Percentiles rank a stretch among this genome's conserved stretches.
Conservation (phyloP, 257 asterid genomes). For the Solanum pennellii region DNA sequence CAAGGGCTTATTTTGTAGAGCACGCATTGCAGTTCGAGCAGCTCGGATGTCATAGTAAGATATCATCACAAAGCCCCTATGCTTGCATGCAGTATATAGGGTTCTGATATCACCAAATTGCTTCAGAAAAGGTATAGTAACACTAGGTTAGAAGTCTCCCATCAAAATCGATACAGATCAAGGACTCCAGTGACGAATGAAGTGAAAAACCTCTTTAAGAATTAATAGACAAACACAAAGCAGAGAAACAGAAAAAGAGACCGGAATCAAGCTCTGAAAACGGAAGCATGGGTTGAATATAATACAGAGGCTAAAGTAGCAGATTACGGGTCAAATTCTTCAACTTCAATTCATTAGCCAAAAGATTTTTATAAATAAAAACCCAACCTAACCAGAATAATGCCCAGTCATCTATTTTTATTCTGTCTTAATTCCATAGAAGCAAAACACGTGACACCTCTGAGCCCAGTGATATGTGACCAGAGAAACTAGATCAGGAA, state of each 20-base stretch:
- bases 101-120: conserved; percentile 18
- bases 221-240: not conserved
- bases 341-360: not conserved
- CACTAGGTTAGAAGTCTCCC: not conserved
- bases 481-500: not conserved
- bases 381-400: not conserved
- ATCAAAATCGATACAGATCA: not conserved
- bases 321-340: not conserved
- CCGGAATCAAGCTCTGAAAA: not conserved
- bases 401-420: not conserved
- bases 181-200: not conserved
- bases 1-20: conserved; percentile 54
- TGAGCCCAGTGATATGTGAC: not conserved
- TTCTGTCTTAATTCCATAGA: not conserved
- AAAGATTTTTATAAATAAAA: not conserved
- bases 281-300: not conserved
- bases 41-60: conserved; percentile 18
- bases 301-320: not conserved
- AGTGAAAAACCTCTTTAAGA: not conserved
- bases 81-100: conserved; percentile 15
- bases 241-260: not conserved
- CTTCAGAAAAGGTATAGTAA: not conserved
- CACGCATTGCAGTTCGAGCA: conserved; percentile 16
- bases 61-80: conserved; percentile 16
- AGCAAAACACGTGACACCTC: not conserved